Evolutionary conservation across 169 alveolate species (phyloP), one percentile per base, ranked within the genome.

Genomic region (Pseudocohnilembus persalinus): DNA sequence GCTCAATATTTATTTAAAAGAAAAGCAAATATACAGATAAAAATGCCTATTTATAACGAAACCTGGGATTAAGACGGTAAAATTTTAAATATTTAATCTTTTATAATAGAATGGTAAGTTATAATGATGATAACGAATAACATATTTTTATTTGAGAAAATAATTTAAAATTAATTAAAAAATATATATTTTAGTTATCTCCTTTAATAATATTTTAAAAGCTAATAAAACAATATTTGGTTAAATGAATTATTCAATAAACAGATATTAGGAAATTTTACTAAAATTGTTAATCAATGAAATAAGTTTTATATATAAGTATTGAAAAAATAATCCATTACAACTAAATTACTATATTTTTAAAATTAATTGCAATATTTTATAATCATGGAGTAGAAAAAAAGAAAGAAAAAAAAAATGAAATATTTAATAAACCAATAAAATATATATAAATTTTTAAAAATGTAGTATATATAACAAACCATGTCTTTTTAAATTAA

Each of bases 1-100:
- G n/a, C n/a, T n/a, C n/a, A n/a, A n/a, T n/a, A n/a, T n/a, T n/a
- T n/a, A n/a, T n/a, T n/a, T n/a, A n/a, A n/a, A n/a, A n/a, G n/a
- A n/a, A n/a, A n/a, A n/a, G n/a, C n/a, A n/a, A n/a, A n/a, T n/a
- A n/a, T n/a, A n/a, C n/a, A n/a, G n/a, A 49, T 49, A 11, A 49
- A 81, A 76, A 86, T 86, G 90, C 83, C 90, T 72, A 79, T 86
- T 34, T 86, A 73, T 75, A 76, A 81, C 73, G 90, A 86, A 86
- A 76, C 83, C 34, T 86, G 90, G 90, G 89, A 85, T 31, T 81
- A 80, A 28, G 78, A 80, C 73, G 89, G 89, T 85, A 85, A 35
- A n/a, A n/a, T n/a, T n/a, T 30, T 29, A 28, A 34, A 35, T 72
- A 26, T 29, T 63, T 20, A 33, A 49, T 1, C 27, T 27, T 49